Evolutionary conservation across 441 rosid genomes (phyloP), one percentile per base, ranked within the genome.

Genomic region (Aleurites moluccanus): DNA sequence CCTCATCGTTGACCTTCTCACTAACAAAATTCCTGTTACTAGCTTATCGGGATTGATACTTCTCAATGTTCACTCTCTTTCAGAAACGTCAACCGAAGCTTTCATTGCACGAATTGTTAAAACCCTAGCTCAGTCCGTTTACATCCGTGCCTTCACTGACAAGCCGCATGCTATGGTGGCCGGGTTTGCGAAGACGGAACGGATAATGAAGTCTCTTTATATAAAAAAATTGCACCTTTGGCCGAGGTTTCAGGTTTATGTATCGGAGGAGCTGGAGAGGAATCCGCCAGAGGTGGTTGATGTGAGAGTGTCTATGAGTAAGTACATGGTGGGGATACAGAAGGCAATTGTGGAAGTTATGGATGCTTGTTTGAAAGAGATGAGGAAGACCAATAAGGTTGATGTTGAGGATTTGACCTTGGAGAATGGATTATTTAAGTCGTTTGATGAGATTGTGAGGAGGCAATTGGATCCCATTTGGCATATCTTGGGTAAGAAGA

Each of bases 181-280:
- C 0, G 99, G 99, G 25, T 93, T 96, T 57, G 78, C 95, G 13
- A 96, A 91, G 89, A 86, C 97, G 14, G 99, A 93, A 85, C 81
- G 98, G 64, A 85, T 88, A 27, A 89, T 96, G 97, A 93, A 92
- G 83, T 80, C 91, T 42, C 77, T 96, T 77, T 92, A 76, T 59
- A 81, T 93, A 38, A 86, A 85, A 62, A 81, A 79, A 56, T 83
- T 96, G 78, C 97, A 91, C 50, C 85, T 96, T 23, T 96, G 99
- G 98, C 99, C 98, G n/a, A 86, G 99, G 88, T 96, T 96, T 83
- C 99, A 92, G 86, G 89, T 96, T 61, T 91, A 89, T 75, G 97
- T 96, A 16, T 88, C 97, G 47, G 91, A 91, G 83, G 99, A 96
- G 73, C 80, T 96, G 71, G 98, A 96, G 84, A 80, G 81, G 82